phyloP scores from a whole-genome alignment of 2,329 filamentous ascomycete species.

The Diaporthe sp. region DNA sequence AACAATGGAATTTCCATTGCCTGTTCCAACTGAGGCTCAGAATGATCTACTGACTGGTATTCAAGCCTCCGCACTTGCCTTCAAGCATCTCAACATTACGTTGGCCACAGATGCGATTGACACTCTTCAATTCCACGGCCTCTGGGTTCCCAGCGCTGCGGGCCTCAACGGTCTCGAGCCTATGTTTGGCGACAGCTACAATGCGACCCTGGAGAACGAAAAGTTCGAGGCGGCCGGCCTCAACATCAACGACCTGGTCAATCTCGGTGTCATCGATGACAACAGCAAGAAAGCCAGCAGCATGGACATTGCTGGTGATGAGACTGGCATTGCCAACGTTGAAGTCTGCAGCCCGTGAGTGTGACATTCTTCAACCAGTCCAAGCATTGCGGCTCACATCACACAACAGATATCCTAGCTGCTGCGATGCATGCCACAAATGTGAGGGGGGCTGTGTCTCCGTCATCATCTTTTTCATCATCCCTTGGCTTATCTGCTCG shows the following conservation, averaged over 20 bases:
- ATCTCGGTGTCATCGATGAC: not conserved
- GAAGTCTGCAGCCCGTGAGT: constrained; percentile 24
- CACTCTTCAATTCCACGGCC: not conserved
- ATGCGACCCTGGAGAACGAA: constrained; percentile 13
- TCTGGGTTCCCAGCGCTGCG: not conserved
- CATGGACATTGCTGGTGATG: not conserved
- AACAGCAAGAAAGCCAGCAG: not conserved
- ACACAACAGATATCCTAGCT: constrained; percentile 12
- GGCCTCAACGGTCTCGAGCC: constrained; percentile 16
- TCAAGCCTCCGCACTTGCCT: not conserved
- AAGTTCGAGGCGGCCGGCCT: constrained; percentile 22
- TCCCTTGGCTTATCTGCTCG: constrained; percentile 15
- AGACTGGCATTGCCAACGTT: not conserved
- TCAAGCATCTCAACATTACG: not conserved
- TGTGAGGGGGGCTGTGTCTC: constrained; percentile 12
- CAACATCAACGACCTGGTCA: constrained; percentile 5
- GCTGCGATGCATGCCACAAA: constrained; percentile 24
- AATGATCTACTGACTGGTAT: not conserved
- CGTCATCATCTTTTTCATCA: constrained; percentile 3
- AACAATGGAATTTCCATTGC: not conserved
- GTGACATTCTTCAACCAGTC: not conserved
- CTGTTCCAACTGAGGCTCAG: not conserved
- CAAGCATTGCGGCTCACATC: not conserved
- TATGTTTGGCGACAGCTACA: constrained; percentile 16
- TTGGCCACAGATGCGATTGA: not conserved